These are phyloP conservation scores for Linnemannia exigua DNA, from an alignment of 192 early-diverging fungal species.

Conservation along the genomic window DNA sequence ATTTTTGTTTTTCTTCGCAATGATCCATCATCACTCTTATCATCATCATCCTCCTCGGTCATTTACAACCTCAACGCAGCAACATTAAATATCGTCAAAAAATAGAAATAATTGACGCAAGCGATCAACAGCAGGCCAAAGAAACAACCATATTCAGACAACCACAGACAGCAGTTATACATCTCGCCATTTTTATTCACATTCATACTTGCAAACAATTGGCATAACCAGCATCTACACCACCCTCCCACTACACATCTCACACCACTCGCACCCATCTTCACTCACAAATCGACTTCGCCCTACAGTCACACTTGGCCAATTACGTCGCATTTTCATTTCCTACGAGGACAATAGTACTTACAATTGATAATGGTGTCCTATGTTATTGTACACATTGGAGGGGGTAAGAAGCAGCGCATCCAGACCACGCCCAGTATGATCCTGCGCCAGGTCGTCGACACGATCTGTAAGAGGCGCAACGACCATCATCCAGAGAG, in stretches of 20 bases:
- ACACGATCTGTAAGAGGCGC: slow-evolving; percentile 66
- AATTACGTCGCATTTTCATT: neutral
- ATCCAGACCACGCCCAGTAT: slow-evolving; percentile 80
- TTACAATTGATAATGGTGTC: slow-evolving; percentile 62
- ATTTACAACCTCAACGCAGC: neutral
- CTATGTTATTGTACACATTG: slow-evolving; percentile 57
- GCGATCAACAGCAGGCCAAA: neutral
- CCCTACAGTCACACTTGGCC: neutral
- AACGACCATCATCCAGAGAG: slow-evolving; percentile 59
- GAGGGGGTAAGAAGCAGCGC: slow-evolving; percentile 37
- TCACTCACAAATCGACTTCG: neutral
- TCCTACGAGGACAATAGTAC: neutral
- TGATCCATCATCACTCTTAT: neutral
- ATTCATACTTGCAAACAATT: neutral
- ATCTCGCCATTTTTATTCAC: neutral
- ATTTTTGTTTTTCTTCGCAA: neutral
- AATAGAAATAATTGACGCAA: neutral
- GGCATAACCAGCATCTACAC: slow-evolving; percentile 2
- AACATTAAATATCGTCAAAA: neutral
- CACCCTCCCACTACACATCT: neutral
- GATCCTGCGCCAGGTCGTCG: slow-evolving; percentile 72
- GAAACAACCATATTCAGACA: neutral
- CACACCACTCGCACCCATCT: neutral
- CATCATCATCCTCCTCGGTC: neutral
- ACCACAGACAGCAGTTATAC: neutral